Percentiles rank a stretch among this genome's conserved stretches.
These are phyloP conservation scores for Diospyros kaki DNA, from an alignment of 148 eudicot species.

Conservation along the genomic window DNA sequence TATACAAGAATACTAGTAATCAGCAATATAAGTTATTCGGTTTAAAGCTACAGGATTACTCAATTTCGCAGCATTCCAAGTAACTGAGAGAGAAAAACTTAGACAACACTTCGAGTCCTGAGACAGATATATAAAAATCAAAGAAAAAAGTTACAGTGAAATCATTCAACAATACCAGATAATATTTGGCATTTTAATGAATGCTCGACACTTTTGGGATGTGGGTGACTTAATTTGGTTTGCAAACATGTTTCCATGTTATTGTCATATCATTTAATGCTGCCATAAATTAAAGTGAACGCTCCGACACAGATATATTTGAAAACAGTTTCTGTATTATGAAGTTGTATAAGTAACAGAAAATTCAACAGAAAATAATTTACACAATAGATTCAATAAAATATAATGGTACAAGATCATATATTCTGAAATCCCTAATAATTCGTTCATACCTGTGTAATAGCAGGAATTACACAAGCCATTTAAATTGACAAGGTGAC, in stretches of 20 bases:
- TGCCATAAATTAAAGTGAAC: not conserved
- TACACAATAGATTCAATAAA: not conserved
- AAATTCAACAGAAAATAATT: not conserved
- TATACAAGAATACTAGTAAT: not conserved
- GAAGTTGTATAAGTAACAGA: not conserved
- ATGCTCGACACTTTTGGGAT: not conserved
- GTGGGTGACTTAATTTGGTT: not conserved
- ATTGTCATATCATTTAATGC: not conserved
- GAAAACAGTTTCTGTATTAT: not conserved
- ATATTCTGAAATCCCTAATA: too few relatives aligned
- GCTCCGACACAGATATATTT: not conserved
- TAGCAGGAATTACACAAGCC: not conserved
- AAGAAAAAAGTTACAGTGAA: not conserved
- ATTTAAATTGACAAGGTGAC: not conserved
- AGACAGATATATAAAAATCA: not conserved
- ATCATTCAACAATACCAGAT: not conserved
- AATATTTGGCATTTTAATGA: not conserved
- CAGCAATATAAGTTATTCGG: not conserved
- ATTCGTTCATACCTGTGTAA: too few relatives aligned
- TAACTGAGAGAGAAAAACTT: not conserved
- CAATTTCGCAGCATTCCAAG: not conserved
- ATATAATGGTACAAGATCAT: too few relatives aligned
- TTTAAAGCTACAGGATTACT: not conserved
- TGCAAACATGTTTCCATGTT: not conserved
- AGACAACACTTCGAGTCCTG: not conserved